Conservation (phyloP, 23 red algal genomes). For the Gracilaria vermiculophylla region DNA sequence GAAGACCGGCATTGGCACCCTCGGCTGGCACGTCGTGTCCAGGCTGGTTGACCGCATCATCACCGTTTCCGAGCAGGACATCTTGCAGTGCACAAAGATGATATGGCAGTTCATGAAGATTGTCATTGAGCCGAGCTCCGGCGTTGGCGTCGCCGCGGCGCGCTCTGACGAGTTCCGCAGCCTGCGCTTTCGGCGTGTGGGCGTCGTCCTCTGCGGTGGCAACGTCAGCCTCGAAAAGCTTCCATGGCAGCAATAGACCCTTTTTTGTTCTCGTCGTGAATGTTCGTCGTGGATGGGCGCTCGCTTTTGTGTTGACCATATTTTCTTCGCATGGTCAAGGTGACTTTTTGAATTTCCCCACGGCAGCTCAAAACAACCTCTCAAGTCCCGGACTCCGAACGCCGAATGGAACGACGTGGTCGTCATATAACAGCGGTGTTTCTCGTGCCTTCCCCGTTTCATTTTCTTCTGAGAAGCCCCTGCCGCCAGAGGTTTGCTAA, state of each 20-base stretch:
- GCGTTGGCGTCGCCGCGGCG: conserved; percentile 72
- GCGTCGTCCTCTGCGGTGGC: conserved; percentile 66
- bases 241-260: conserved; percentile 39
- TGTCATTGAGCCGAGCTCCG: conserved; percentile 75
- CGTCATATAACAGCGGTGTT: too few relatives aligned
- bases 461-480: too few relatives aligned
- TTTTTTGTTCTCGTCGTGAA: too few relatives aligned
- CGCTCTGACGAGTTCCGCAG: neutral
- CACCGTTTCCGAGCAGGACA: conserved; percentile 65
- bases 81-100: conserved; percentile 31
- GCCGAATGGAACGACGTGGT: too few relatives aligned
- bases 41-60: conserved; percentile 64
- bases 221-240: conserved; percentile 63
- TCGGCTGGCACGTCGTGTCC: conserved; percentile 64
- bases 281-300: too few relatives aligned
- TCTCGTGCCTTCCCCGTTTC: too few relatives aligned
- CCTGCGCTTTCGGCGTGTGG: conserved; percentile 17
- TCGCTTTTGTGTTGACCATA: too few relatives aligned
- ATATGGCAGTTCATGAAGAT: conserved; percentile 72
- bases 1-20: conserved; percentile 37
- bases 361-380: too few relatives aligned
- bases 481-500: too few relatives aligned
- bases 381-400: too few relatives aligned
- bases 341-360: neutral
- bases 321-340: neutral